Evolutionary conservation across 352 stramenopile genomes (phyloP).

Genomic region (Phytopythium sindhum): DNA sequence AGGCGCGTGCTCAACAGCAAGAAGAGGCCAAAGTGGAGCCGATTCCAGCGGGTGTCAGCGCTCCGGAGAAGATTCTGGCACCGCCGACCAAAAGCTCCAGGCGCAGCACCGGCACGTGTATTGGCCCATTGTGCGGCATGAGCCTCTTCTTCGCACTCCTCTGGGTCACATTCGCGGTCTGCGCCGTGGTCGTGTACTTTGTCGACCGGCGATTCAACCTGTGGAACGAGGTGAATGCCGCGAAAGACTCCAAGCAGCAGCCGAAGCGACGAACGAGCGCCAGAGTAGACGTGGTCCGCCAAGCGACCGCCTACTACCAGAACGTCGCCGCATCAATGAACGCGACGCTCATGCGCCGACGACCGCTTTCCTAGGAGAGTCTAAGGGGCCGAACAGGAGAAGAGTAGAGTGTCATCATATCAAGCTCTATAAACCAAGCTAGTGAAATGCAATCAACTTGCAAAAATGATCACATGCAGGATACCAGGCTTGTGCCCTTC

Average conservation of each 20-base stretch:
- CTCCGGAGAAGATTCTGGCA: neutral
- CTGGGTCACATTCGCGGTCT: constrained; percentile 29
- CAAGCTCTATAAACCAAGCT: constrained; percentile 5
- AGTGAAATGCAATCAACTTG: neutral
- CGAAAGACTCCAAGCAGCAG: neutral
- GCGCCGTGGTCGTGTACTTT: constrained; percentile 34
- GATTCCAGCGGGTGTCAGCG: neutral
- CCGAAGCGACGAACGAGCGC: neutral
- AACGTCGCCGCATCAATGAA: constrained; percentile 1
- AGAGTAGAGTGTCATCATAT: neutral
- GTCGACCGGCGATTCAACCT: constrained; percentile 17
- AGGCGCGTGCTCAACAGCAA: neutral
- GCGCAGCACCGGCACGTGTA: constrained; percentile 14
- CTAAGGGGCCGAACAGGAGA: neutral
- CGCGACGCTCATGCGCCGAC: constrained; percentile 4
- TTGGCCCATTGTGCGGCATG: constrained; percentile 32
- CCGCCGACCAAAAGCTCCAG: neutral
- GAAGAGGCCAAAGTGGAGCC: neutral
- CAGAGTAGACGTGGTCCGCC: constrained; percentile 3
- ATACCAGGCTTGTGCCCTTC: neutral
- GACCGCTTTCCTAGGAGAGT: neutral
- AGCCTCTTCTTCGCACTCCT: constrained; percentile 39
- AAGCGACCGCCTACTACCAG: constrained; percentile 10
- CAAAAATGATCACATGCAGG: neutral
- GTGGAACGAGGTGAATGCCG: neutral